Base-by-base conservation (phyloP, 768 basidiomycete genomes). In the Termitomyces sp. region DNA sequence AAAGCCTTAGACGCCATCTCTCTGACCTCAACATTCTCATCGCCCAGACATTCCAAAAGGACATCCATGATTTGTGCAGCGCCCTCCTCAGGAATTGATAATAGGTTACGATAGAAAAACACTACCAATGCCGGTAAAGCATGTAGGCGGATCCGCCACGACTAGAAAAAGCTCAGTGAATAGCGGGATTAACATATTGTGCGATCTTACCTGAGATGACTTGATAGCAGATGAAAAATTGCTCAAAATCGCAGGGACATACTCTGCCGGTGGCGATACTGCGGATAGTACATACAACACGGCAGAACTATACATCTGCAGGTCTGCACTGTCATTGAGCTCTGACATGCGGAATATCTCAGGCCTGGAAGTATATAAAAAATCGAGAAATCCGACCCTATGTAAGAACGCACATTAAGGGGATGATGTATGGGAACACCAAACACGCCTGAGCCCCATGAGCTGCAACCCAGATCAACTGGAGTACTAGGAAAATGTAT, bases 1-100 rank as follows among this genome's bases (percentile, higher is more conserved):
- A 97, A 75, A 43, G 87, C 87, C 73, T 87, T 87, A 5, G 91
- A 90, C 24, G 92, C 90, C 83, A 90, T 94, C 70, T 93, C 90
- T 61, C 94, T 82, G 42, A 97, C 94, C 73, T 97, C 94, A 45
- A 94, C 87, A 65, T 94, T 95, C 68, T 92, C 91, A 68, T 97
- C 94, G 10, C 83, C 79, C 54, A 97, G 74, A 70, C 94, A 95
- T 55, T 88, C 86, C 16, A 93, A 77, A 54, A 95, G 75, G 32
- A 91, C 84, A 58, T 92, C 91, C 84, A 94, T 86, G 60, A 93
- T 83, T 64, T 80, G 83, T 30, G 81, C 77, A 47, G 91, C 80
- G 38, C 83, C 84, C 20, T 78, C 72, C 49, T 86, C 79, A 38
- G 90, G 83, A 49, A 95, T 83, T 55, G 86, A 82, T 58, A 93